phyloP scores from a whole-genome alignment of 2,329 filamentous ascomycete genomes.

The Sphaerulina vaccinii region DNA sequence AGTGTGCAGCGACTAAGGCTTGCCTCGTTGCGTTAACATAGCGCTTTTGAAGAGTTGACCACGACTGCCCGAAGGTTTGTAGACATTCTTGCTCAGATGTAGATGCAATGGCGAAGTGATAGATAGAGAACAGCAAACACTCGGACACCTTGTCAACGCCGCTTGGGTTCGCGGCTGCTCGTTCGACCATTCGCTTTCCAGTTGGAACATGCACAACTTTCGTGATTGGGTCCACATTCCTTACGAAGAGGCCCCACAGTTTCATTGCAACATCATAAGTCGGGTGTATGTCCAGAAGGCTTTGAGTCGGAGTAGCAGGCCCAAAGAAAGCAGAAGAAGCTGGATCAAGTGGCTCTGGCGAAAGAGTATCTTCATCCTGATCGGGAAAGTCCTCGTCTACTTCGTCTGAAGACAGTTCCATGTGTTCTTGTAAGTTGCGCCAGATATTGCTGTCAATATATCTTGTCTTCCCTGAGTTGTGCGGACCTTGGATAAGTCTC shows the following conservation, averaged over 20 bases:
- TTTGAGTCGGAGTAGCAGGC: constrained; percentile 12
- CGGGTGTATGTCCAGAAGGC: constrained; percentile 48
- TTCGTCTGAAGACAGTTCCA: constrained; percentile 31
- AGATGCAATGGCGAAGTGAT: constrained; percentile 57
- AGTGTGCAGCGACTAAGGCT: constrained; percentile 64
- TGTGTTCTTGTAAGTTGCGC: constrained; percentile 34
- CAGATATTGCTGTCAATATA: constrained; percentile 44
- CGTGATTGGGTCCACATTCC: constrained; percentile 69
- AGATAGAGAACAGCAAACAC: constrained; percentile 60
- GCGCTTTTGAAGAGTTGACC: constrained; percentile 28
- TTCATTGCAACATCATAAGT: constrained; percentile 55
- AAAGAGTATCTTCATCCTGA: constrained; percentile 20
- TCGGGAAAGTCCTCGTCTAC: constrained; percentile 28
- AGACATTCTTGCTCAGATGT: constrained; percentile 49
- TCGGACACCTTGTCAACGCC: constrained; percentile 60
- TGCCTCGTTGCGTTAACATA: constrained; percentile 56
- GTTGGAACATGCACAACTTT: constrained; percentile 68
- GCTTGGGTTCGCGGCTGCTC: constrained; percentile 41
- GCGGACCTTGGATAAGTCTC: constrained; percentile 5
- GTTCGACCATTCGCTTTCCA: constrained; percentile 54
- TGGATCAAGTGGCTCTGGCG: constrained; percentile 29
- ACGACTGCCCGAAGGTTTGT: constrained; percentile 51
- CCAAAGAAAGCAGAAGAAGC: constrained; percentile 31
- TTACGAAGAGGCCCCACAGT: constrained; percentile 59
- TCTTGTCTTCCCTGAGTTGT: constrained; percentile 40